Percentiles rank a stretch among this genome's conserved stretches.
phyloP scores from a whole-genome alignment of 352 stramenopile species.

The Achlya hypogyna region DNA sequence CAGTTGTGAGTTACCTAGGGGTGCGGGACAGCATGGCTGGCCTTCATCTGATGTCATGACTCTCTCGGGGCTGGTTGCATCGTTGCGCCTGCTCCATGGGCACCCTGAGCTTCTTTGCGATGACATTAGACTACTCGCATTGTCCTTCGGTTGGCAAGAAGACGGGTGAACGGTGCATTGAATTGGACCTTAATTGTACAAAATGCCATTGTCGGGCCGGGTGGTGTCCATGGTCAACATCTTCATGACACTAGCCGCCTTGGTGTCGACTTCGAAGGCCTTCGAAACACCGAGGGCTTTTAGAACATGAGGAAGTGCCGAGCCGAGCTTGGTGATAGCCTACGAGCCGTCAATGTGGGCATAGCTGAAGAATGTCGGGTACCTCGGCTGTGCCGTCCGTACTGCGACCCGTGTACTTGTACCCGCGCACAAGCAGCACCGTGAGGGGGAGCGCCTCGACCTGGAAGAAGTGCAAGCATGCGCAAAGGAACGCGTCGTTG shows the following conservation, averaged over 20 bases:
- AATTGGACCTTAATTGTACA: slow-evolving; percentile 1
- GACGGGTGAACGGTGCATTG: neutral
- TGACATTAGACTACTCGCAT: too few relatives aligned
- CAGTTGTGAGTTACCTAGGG: too few relatives aligned
- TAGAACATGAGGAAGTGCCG: neutral
- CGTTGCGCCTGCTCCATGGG: too few relatives aligned
- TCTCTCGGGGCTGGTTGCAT: too few relatives aligned
- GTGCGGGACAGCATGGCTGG: too few relatives aligned
- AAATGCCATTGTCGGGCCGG: neutral
- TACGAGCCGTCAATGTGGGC: neutral
- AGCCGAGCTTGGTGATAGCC: slow-evolving; percentile 6
- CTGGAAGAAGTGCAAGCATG: slow-evolving; percentile 18
- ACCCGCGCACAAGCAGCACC: slow-evolving; percentile 9
- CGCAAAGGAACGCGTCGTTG: slow-evolving; percentile 13
- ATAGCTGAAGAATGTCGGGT: neutral
- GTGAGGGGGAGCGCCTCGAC: slow-evolving; percentile 9
- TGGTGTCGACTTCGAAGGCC: neutral
- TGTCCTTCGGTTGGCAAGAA: too few relatives aligned
- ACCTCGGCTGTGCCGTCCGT: slow-evolving; percentile 15
- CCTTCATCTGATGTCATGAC: too few relatives aligned
- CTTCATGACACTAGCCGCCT: neutral
- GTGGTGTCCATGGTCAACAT: neutral
- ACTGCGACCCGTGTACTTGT: neutral
- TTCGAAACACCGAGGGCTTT: neutral
- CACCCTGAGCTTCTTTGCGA: too few relatives aligned